Evolutionary conservation across 805 yeast genomes (phyloP).

Genomic region (Candida pseudofarinosa): DNA sequence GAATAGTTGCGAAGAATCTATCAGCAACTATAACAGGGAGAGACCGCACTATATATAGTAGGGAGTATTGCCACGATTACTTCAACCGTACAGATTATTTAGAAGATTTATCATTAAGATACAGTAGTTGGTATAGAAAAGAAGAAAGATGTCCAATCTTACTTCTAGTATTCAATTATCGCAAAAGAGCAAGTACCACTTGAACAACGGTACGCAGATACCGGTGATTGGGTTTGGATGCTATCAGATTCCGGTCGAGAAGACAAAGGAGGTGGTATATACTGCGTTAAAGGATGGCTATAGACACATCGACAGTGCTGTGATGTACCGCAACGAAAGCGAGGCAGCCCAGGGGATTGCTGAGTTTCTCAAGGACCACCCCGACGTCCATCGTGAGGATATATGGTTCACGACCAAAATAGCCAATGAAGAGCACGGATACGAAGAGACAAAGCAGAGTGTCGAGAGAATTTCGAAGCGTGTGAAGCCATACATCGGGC

Average conservation of each 20-base stretch:
- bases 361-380: conserved; percentile 46
- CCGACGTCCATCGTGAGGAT: conserved; percentile 25
- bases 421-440: conserved; percentile 27
- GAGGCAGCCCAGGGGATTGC: conserved; percentile 60
- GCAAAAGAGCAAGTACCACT: conserved; percentile 32
- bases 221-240: conserved; percentile 60
- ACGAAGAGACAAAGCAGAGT: conserved; percentile 29
- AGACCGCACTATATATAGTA: not conserved
- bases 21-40: not conserved
- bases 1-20: not conserved
- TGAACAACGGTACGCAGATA: conserved; percentile 52
- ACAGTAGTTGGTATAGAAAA: too few relatives aligned
- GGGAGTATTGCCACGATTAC: not conserved
- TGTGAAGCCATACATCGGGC: conserved; percentile 28
- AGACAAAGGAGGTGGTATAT: conserved; percentile 43
- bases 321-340: conserved; percentile 57
- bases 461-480: conserved; percentile 26
- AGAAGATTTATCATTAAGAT: too few relatives aligned
- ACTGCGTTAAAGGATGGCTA: conserved; percentile 63
- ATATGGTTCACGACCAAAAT: conserved; percentile 39
- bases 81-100: not conserved
- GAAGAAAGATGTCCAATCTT: conserved; percentile 14
- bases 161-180: conserved; percentile 33
- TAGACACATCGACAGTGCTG: conserved; percentile 74
- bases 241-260: conserved; percentile 37